Evolutionary conservation across 768 basidiomycete genomes (phyloP), one percentile per base, ranked within the genome.

Genomic region (Nevesoporus exiguus): DNA sequence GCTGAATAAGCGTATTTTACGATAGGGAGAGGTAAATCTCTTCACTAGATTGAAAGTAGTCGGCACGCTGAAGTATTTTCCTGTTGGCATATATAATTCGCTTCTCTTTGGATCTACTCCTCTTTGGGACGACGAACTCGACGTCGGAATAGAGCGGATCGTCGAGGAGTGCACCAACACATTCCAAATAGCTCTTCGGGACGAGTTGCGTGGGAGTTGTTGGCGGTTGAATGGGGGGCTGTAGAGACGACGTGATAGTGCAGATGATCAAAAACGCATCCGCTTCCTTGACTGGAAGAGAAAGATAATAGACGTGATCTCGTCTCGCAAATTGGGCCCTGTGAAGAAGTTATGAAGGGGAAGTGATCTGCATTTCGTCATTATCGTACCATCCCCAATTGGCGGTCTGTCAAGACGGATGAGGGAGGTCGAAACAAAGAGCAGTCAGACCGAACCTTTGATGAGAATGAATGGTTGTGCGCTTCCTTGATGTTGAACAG

Each of bases 141-240:
- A 93, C 82, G 61, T 94, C 91, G 7, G 91, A 91, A 61, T 93
- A 93, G 13, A 80, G 65, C n/a, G 87, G 87, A 61, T 93, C 88
- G 61, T 93, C 85, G 10, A 93, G 74, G 24, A 93, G 71, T 30
- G 76, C 71, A 6, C 91, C 92, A n/a, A 93, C 76, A 14, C 84
- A 83, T 59, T 85, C 81, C 37, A 93, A 65, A 15, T 88, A 77
- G 50, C 76, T 76, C 61, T 78, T 84, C 0, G 91, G 89, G 8
- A 92, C 86, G 24, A 75, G 69, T 51, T 82, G 78, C 31, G 74
- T 72, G 27, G 77, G 76, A 4, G 75, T 67, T 4, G 71, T 30
- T 0, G 82, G 75, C 2, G 76, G 74, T 3, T 73, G 73, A 4
- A 71, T 63, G 1, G 84, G 82, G 14, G 80, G 67, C 2, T 77